phyloP scores from a whole-genome alignment of 169 alveolate species.

The Cryptosporidium sp. region DNA sequence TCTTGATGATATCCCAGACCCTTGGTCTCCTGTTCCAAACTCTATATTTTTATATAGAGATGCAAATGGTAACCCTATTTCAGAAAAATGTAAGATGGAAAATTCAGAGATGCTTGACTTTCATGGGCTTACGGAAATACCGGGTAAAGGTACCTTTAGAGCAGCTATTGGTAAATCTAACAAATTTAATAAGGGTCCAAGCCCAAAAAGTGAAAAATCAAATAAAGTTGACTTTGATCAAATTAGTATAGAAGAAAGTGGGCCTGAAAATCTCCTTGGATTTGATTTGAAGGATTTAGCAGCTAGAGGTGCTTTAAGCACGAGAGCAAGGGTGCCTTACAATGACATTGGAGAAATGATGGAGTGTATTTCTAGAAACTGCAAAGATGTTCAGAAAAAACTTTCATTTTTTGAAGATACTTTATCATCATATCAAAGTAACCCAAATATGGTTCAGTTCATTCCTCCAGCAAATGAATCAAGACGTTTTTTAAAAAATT shows the following conservation, averaged over 20 bases:
- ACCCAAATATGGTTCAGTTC: slow-evolving; percentile 59
- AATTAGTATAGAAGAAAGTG: not conserved
- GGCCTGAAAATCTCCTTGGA: slow-evolving; percentile 36
- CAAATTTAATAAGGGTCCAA: not conserved
- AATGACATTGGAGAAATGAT: slow-evolving; percentile 72
- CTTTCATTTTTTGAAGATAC: slow-evolving; percentile 52
- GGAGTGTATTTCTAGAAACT: slow-evolving; percentile 69
- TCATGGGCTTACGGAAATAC: slow-evolving; percentile 66
- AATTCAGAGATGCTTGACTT: slow-evolving; percentile 47
- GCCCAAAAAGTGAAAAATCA: not conserved
- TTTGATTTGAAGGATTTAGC: slow-evolving; percentile 65
- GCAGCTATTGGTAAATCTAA: not conserved
- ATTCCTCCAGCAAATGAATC: slow-evolving; percentile 64
- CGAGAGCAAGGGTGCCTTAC: slow-evolving; percentile 53
- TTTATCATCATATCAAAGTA: slow-evolving; percentile 22
- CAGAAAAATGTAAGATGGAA: slow-evolving; percentile 16
- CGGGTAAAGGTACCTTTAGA: slow-evolving; percentile 43
- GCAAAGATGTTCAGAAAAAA: slow-evolving; percentile 67
- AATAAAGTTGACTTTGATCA: slow-evolving; percentile 1
- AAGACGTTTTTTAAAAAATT: slow-evolving; percentile 52
- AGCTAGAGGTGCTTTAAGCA: slow-evolving; percentile 14
- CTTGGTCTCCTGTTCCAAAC: slow-evolving; percentile 32
- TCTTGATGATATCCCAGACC: slow-evolving; percentile 70
- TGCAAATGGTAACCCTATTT: slow-evolving; percentile 42
- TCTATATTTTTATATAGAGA: slow-evolving; percentile 66